Base-by-base conservation (phyloP, 352 stramenopile species). In the Pythium sukuiense region DNA sequence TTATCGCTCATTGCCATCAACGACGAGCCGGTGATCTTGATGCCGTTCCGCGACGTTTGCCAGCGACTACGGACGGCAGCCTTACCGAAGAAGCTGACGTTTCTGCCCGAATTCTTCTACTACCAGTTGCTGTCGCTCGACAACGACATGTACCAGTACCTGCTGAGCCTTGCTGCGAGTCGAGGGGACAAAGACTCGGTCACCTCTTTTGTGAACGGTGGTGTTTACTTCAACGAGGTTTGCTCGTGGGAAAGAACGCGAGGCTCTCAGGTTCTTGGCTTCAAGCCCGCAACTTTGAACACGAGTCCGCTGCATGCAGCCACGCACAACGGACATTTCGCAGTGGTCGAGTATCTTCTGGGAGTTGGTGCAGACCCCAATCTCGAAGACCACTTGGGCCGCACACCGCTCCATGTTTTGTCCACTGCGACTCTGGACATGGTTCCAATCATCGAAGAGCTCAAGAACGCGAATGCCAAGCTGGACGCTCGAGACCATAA, bases 31-130 rank as follows among this genome's bases (percentile, higher is more conserved):
- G 88, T 96, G 33, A 79, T 93, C 26, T 63, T 85, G 0, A 92
- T 92, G 81, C 69, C 88, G 8, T 90, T 93, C 32, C 72, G 78
- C n/a, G 87, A 94, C n/a, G 83, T 95, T 14, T 81, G 85, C 39
- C 73, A 80, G 13, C 76, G 71, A 6, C 62, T 93, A 3, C 81
- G 85, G 30, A 80, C 78, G 9, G 88, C 88, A 6, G 43, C 76
- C 7, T 65, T 96, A 18, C 88, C 88, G 0, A 96, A 96, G 66
- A 81, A 82, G 12, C 67, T 96, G 26, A 92, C 83, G 6, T 96
- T 96, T 57, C 76, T 96, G 67, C 84, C 81, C 8, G 85, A 93
- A 55, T 90, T 93, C 65, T 93, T 89, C 62, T 93, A 95, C 71
- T 93, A 96, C 61, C 80, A 92, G 62, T 59, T 94, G 45, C 66